Conservation (phyloP, 768 basidiomycete species). For the Nidula microcarpa region DNA sequence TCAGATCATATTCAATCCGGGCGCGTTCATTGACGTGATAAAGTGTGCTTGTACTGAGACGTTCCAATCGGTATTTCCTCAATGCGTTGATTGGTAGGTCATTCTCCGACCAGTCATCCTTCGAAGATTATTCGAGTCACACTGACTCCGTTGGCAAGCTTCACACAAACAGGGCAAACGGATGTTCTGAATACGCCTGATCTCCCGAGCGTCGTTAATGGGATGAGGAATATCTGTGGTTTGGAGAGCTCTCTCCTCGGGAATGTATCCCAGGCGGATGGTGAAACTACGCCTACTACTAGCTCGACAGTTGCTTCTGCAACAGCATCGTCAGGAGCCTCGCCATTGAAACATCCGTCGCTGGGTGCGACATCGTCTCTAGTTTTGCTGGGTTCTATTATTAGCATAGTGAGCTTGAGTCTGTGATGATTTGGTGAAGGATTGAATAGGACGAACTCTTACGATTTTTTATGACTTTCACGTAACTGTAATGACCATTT, state of each 20-base stretch:
- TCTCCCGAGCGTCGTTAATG: conserved; percentile 44
- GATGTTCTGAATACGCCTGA: conserved; percentile 42
- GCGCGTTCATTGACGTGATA: conserved; percentile 59
- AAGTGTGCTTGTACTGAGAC: conserved; percentile 57
- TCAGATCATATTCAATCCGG: conserved; percentile 63
- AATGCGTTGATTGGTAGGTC: conserved; percentile 65
- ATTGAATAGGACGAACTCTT: no score
- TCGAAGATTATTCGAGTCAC: not conserved
- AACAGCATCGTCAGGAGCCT: not conserved
- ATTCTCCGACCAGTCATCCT: not conserved
- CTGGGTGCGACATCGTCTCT: not conserved
- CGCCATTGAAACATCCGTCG: not conserved
- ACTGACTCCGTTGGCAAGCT: conserved; percentile 27
- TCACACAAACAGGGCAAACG: conserved; percentile 55
- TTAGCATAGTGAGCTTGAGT: no score
- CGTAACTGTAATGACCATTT: no score
- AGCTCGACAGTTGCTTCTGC: not conserved
- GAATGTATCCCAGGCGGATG: conserved; percentile 39
- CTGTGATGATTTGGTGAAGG: no score
- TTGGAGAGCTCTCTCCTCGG: conserved; percentile 51
- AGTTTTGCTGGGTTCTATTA: not conserved
- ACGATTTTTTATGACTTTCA: no score
- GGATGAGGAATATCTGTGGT: conserved; percentile 50
- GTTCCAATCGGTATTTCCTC: conserved; percentile 47
- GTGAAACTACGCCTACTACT: not conserved